Base-by-base conservation (phyloP, 805 yeast species). In the Maudiozyma serrabonitensis region DNA sequence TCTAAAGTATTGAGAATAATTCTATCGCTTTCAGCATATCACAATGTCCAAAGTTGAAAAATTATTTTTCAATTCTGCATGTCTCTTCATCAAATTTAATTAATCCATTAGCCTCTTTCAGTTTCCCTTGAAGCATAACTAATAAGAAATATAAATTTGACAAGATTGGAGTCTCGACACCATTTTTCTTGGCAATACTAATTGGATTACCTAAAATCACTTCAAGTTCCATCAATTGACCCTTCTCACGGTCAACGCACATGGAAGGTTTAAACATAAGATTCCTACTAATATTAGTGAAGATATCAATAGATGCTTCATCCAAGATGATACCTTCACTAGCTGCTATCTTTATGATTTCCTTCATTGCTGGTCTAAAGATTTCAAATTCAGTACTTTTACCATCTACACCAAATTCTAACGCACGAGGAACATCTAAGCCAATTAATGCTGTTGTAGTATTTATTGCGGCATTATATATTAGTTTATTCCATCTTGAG, bases 201-300 rank as follows among this genome's bases (percentile, higher is more conserved):
- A 82, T 57, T 1, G 84, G 73, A 56, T 83, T 84, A n/a, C 90
- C 88, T 31, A 85, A 66, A 50, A 85, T 81, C 25, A 76, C 80
- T 59, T 84, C 87, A 39, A 82, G 63, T 64, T 85, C 93, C 67
- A 84, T 77, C 38, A 80, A 76, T 56, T 82, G 81, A 39, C 78
- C 75, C 47, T 81, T 80, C 43, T 75, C 70, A 26, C 70, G 71
- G 57, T 83, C 90, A 7, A 82, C 82, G 52, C 78, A 70, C 89
- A 83, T 83, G 4, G 88, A 82, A 1, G 89, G 89, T 50, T 71
- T 72, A 62, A 75, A 83, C 61, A 72, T 72, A 16, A 68, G 63
- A 15, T 75, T 75, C 49, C 72, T 80, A 55, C 80, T 80, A 19
- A 78, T 70, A 54, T 79, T 78, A 16, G 76, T 60, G 64, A 79